Evolutionary conservation across 805 yeast genomes (phyloP).

Genomic region (Saturnispora halmiae): DNA sequence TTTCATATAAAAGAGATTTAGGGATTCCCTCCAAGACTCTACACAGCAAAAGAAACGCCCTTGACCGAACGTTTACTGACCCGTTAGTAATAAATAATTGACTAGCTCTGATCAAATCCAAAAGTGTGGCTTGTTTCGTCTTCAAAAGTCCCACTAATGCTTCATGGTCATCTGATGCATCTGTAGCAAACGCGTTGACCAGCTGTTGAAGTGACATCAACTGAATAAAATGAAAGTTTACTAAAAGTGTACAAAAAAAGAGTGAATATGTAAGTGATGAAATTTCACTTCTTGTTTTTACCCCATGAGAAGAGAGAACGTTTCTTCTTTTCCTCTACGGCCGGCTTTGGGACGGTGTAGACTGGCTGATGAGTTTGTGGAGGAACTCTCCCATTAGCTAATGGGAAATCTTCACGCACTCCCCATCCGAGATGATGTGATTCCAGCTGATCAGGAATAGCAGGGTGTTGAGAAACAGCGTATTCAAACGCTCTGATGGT

Average conservation of each 20-base stretch:
- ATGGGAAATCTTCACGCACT: constrained; percentile 69
- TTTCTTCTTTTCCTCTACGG: constrained; percentile 48
- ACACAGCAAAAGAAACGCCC: constrained; percentile 35
- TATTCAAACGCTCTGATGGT: constrained; percentile 91
- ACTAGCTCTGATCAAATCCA: constrained; percentile 13
- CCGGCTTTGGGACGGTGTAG: constrained; percentile 42
- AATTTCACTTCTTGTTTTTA: constrained; percentile 19
- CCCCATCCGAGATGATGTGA: constrained; percentile 75
- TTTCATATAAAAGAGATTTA: constrained; percentile 25
- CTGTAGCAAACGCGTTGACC: constrained; percentile 1
- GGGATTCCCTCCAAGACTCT: constrained; percentile 27
- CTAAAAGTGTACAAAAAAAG: neutral
- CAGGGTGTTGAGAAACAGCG: constrained; percentile 81
- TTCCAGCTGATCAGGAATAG: constrained; percentile 75
- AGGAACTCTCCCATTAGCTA: constrained; percentile 33
- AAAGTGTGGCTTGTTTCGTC: constrained; percentile 8
- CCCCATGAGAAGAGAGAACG: constrained; percentile 76
- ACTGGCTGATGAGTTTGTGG: constrained; percentile 28
- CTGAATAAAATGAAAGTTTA: neutral
- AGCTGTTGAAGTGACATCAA: neutral
- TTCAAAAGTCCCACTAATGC: constrained; percentile 8
- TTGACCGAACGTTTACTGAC: constrained; percentile 31
- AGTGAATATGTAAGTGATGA: neutral
- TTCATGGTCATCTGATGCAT: neutral
- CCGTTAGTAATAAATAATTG: constrained; percentile 39